Conservation (phyloP, 805 yeast genomes). For the Myxozyma neotropica region DNA sequence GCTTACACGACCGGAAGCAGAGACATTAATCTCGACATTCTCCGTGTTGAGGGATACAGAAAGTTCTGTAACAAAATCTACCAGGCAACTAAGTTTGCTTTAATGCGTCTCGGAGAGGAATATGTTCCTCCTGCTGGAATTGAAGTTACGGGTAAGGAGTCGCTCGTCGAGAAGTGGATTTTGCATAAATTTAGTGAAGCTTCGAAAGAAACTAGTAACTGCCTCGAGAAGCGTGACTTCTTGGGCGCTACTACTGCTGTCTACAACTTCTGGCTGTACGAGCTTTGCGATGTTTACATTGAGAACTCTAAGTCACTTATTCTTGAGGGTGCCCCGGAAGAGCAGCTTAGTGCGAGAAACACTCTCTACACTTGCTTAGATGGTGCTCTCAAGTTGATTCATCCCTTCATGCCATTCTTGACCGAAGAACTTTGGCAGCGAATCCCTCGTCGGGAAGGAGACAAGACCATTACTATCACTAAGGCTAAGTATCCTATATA, state of each 20-base stretch:
- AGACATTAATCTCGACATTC: slow-evolving; percentile 92
- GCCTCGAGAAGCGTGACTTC: slow-evolving; percentile 84
- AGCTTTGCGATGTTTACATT: slow-evolving; percentile 95
- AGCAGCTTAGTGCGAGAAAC: slow-evolving; percentile 83
- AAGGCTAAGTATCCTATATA: slow-evolving; percentile 78
- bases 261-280: slow-evolving; percentile 92
- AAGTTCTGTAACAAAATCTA: slow-evolving; percentile 99
- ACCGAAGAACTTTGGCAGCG: slow-evolving; percentile 99
- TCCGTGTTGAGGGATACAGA: slow-evolving; percentile 98
- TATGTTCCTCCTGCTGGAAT: slow-evolving; percentile 75
- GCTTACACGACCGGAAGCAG: slow-evolving; percentile 99
- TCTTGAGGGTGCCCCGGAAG: slow-evolving; percentile 83
- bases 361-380: slow-evolving; percentile 92
- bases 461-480: slow-evolving; percentile 68
- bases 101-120: slow-evolving; percentile 88
- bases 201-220: slow-evolving; percentile 61
- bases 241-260: slow-evolving; percentile 82
- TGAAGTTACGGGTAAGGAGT: slow-evolving; percentile 70
- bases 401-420: slow-evolving; percentile 97
- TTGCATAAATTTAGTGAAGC: slow-evolving; percentile 79
- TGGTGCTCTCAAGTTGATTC: slow-evolving; percentile 86
- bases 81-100: slow-evolving; percentile 96
- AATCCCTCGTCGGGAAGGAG: slow-evolving; percentile 82
- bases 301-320: slow-evolving; percentile 94
- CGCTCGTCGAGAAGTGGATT: slow-evolving; percentile 96